A percentile compares a stretch with the other conserved stretches of the same genome.
Evolutionary conservation across 768 basidiomycete species (phyloP).

Genomic region (Chalciporus pseudorubinellus): DNA sequence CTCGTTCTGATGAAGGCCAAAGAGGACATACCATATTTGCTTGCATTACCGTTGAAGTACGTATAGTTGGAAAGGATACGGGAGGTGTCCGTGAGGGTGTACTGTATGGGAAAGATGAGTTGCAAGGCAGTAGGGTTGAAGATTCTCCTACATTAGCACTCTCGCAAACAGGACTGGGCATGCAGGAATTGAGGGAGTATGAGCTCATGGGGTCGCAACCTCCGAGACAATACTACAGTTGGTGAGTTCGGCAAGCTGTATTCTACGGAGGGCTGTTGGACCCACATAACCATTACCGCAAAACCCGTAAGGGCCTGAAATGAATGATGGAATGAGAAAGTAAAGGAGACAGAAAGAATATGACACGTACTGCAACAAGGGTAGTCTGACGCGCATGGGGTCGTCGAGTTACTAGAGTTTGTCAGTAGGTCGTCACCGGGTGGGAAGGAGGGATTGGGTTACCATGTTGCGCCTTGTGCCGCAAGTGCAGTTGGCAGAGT

Average conservation of each 20-base stretch:
- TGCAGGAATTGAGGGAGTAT: conserved; percentile 59
- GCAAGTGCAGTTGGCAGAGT: conserved; percentile 20
- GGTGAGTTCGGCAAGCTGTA: conserved; percentile 7
- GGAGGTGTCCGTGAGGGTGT: conserved; percentile 61
- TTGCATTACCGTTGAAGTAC: conserved; percentile 70
- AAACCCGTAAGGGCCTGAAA: conserved; percentile 51
- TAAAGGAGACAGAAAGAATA: not conserved
- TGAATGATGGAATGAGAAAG: not conserved
- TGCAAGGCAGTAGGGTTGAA: not conserved
- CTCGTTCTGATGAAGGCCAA: not conserved
- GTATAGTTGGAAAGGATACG: conserved; percentile 66
- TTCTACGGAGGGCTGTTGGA: not conserved
- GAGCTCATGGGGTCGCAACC: conserved; percentile 85
- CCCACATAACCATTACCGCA: conserved; percentile 45
- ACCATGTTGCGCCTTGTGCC: conserved; percentile 30
- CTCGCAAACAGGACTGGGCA: conserved; percentile 70
- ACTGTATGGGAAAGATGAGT: conserved; percentile 34
- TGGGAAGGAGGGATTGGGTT: not conserved
- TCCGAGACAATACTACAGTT: conserved; percentile 68
- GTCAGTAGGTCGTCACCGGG: not conserved
- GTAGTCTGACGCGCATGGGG: conserved; percentile 33
- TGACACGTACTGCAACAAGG: conserved; percentile 44
- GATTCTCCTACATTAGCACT: conserved; percentile 47
- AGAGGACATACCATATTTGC: conserved; percentile 52
- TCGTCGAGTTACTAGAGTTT: conserved; percentile 36